phyloP scores from a whole-genome alignment of 2,329 filamentous ascomycete genomes.

The Penicillium brevicompactum region DNA sequence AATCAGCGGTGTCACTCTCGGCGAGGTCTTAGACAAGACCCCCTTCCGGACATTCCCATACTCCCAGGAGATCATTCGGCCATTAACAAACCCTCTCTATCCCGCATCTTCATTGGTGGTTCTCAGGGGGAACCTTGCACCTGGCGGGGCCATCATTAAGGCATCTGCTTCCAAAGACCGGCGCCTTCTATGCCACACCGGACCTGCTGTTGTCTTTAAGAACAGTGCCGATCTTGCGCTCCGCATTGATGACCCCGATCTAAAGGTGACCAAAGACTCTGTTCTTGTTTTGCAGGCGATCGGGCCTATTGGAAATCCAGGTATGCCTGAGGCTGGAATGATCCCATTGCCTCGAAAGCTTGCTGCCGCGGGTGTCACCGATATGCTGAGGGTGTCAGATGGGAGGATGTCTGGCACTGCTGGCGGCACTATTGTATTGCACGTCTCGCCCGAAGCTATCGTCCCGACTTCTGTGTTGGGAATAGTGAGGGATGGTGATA shows the following conservation, averaged over 20 bases:
- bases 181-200: neutral
- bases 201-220: neutral
- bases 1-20: slow-evolving; percentile 50
- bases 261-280: slow-evolving; percentile 41
- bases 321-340: slow-evolving; percentile 51
- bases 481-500: slow-evolving; percentile 46
- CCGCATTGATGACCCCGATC: slow-evolving; percentile 39
- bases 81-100: slow-evolving; percentile 49
- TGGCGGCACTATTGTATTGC: slow-evolving; percentile 52
- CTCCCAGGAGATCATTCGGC: slow-evolving; percentile 47
- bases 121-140: slow-evolving; percentile 46
- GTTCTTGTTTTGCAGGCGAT: slow-evolving; percentile 48
- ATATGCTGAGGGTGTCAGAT: slow-evolving; percentile 51
- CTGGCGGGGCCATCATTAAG: slow-evolving; percentile 48
- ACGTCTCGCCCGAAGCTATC: slow-evolving; percentile 51
- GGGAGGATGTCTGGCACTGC: slow-evolving; percentile 55
- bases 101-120: slow-evolving; percentile 44
- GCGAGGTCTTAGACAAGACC: slow-evolving; percentile 46
- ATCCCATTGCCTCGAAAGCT: slow-evolving; percentile 52
- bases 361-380: slow-evolving; percentile 43
- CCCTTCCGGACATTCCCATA: slow-evolving; percentile 46
- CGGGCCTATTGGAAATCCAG: slow-evolving; percentile 49
- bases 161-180: slow-evolving; percentile 40
- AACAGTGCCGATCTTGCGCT: neutral
- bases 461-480: slow-evolving; percentile 46